Base-by-base conservation (phyloP, 805 yeast species). In the Hanseniaspora mollemarum region DNA sequence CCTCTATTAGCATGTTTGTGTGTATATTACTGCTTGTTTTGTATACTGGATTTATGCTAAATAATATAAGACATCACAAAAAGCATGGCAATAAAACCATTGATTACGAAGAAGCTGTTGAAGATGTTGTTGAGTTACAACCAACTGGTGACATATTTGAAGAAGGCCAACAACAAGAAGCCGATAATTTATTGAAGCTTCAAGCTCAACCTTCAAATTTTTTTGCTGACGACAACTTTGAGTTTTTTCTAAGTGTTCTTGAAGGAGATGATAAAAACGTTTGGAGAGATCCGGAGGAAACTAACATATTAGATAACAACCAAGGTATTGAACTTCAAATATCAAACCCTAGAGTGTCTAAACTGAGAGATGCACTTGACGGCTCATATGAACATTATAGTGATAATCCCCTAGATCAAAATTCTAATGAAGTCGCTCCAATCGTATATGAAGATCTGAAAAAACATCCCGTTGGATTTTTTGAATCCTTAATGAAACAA, bases 1-100 rank as follows among this genome's bases (percentile, higher is more conserved):
- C 61, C 40, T 46, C 45, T 43, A 59, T 65, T 1, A 60, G 65
- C 1, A 52, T 62, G 10, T 46, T 59, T 15, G 58, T 59, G 38
- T 65, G 67, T 41, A 16, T 58, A 2, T 2, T 53, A 1, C 62
- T 65, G 66, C 46, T 62, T 12, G 21, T 46, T 3, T 40, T 64
- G 2, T 65, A 65, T 39, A 32, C 46, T 7, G 36, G 51, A 1
- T 65, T 61, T 46, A 43, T 62, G 37, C 41, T 53, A 15, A 46
- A 46, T 25, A 46, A 42, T 25, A 46, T 46, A 6, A 39, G 45
- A 36, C 45, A 42, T 15, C 46, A 41, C 22, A 49, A 28, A 35
- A 49, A 42, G n/a, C 46, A 41, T 36, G 31, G 31, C 4, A 49
- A 41, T 31, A 37, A 28, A 21, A 10, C 12, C 3, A 33, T 36